phyloP scores from a whole-genome alignment of 495 filamentous ascomycete genomes.

The Trichoderma orchidacearum region DNA sequence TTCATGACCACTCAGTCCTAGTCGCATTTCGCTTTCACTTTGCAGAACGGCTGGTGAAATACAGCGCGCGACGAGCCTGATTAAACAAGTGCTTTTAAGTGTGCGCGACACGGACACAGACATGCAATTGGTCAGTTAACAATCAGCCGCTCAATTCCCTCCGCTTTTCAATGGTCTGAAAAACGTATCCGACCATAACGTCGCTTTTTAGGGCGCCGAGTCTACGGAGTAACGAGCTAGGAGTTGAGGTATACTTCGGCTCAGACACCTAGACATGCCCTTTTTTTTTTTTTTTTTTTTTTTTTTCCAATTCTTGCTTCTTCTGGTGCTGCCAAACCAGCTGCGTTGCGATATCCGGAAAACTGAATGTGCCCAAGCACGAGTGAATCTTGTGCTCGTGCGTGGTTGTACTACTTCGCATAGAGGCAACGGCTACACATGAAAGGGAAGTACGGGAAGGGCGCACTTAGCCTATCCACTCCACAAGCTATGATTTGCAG shows the following conservation, averaged over 20 bases:
- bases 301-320: too few relatives aligned
- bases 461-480: too few relatives aligned
- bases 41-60: not conserved
- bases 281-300: too few relatives aligned
- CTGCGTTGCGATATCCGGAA: not conserved
- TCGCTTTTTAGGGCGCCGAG: not conserved
- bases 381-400: not conserved
- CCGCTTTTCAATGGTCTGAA: too few relatives aligned
- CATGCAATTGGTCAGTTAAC: too few relatives aligned
- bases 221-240: not conserved
- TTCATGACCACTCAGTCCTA: not conserved
- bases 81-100: too few relatives aligned
- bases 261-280: not conserved
- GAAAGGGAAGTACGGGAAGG: too few relatives aligned
- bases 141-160: not conserved
- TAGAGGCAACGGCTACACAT: not conserved
- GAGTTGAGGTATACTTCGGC: not conserved
- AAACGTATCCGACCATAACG: too few relatives aligned
- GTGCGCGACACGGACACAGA: too few relatives aligned
- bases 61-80: too few relatives aligned
- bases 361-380: not conserved
- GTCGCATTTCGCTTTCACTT: not conserved
- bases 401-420: not conserved
- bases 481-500: too few relatives aligned
- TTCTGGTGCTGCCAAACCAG: not conserved